These are phyloP conservation scores for Massariosphaeria phaeospora DNA, from an alignment of 495 filamentous ascomycete genomes.

Conservation along the genomic window DNA sequence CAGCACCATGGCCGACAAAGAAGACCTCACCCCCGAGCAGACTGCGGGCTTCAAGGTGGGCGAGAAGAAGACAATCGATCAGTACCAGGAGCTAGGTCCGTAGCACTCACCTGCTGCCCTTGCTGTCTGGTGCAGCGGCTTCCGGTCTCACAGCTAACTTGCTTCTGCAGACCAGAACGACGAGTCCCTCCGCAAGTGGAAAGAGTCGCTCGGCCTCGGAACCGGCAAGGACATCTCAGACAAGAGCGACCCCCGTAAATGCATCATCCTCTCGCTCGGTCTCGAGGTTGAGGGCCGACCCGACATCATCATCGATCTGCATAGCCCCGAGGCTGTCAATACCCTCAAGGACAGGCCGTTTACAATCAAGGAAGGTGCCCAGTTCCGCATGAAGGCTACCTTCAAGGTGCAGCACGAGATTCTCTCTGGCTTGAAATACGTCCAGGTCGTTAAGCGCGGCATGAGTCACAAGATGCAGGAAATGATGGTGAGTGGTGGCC, in stretches of 20 bases:
- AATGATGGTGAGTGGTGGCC: constrained; percentile 67
- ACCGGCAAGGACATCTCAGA: constrained; percentile 50
- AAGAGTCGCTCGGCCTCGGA: constrained; percentile 83
- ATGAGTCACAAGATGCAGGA: constrained; percentile 84
- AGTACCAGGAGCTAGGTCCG: constrained; percentile 88
- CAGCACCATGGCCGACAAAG: constrained; percentile 64
- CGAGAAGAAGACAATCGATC: constrained; percentile 93
- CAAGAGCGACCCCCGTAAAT: constrained; percentile 72
- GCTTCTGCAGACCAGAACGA: constrained; percentile 58
- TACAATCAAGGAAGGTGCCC: constrained; percentile 90
- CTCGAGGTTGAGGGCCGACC: constrained; percentile 70
- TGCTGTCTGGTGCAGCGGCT: not conserved
- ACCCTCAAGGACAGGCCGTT: constrained; percentile 82
- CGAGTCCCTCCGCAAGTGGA: constrained; percentile 94
- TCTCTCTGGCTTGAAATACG: constrained; percentile 86
- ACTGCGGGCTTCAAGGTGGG: constrained; percentile 96
- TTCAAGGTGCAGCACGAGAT: constrained; percentile 97
- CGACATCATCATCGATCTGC: constrained; percentile 82
- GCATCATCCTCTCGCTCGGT: constrained; percentile 84
- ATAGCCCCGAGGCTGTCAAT: constrained; percentile 56
- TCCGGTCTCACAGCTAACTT: not conserved
- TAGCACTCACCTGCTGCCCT: constrained; percentile 26
- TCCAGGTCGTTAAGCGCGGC: constrained; percentile 84
- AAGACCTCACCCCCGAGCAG: constrained; percentile 78
- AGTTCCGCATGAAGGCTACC: constrained; percentile 84